Base-by-base conservation (phyloP, 345 rosid species). In the Murraya paniculata region DNA sequence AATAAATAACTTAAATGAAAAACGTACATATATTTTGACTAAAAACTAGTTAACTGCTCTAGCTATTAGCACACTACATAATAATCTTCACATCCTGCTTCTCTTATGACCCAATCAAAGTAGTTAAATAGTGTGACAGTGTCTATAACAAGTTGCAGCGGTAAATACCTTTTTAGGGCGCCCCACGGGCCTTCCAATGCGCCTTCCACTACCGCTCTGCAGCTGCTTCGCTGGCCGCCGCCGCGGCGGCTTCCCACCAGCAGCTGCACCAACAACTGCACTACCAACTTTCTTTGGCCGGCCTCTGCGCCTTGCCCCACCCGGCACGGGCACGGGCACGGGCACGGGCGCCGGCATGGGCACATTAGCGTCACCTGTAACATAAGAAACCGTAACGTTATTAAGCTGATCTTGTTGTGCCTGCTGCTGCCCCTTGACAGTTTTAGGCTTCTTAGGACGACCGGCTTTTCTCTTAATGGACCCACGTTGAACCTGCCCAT, bases 141-240 rank as follows among this genome's bases (percentile, higher is more conserved):
- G 50, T 45, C 50, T 13, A 13, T 11, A 45, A 68, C 3, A 24
- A 41, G 27, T 67, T 10, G 18, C 50, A 13, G 18, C 18, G 50
- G 4, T 10, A 30, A 5, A 27, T 83, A 91, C 97, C 98, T 91
- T 88, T 82, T 75, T 89, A 7, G 98, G 98, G 31, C 97, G 85
- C 24, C 98, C 97, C 0, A 86, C 85, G 1, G 92, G 89, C 77
- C 85, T 84, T 27, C 90, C 91, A 7, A 45, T 45, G 10, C 48
- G 48, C 48, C 84, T 84, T 28, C 91, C 91, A 4, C 82, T 62
- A 36, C 84, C 66, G 13, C 68, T 80, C 69, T 33, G 81, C 0
- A 86, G 81, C 68, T 77, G 80, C 71, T 83, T 80, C 0, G 93
- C 85, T 1, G 91, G 93, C 22, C 92, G 82, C 27, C 95, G 93